A percentile compares a stretch with the other conserved stretches of the same genome.
Conservation (phyloP, 2,329 filamentous ascomycete genomes). For the Decorospora gaudefroyi region DNA sequence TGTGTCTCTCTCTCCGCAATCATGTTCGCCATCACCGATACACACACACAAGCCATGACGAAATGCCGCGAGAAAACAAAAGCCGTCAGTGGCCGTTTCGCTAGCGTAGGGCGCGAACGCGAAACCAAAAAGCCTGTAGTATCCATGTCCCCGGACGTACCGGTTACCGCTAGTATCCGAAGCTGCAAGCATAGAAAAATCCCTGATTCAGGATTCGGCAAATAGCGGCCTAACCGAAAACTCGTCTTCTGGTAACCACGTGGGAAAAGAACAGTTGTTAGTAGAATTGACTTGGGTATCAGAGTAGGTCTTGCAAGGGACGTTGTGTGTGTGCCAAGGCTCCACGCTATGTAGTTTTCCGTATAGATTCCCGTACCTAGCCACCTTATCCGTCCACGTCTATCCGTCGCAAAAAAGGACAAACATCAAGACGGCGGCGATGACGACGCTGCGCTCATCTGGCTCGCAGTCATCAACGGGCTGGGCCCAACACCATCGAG, state of each 20-base stretch:
- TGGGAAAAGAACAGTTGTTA: conserved; percentile 19
- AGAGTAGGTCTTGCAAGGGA: conserved; percentile 10
- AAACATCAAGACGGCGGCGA: conserved; percentile 7
- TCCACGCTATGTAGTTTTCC: conserved; percentile 13
- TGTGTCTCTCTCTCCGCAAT: no score
- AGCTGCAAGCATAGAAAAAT: no score
- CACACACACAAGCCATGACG: no score
- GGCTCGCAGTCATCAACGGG: conserved; percentile 10
- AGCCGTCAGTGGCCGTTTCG: no score
- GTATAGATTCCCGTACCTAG: conserved; percentile 25
- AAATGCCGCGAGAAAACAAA: no score
- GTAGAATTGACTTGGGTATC: no score
- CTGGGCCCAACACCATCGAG: conserved; percentile 33
- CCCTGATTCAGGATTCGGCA: no score
- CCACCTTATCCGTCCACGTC: conserved; percentile 26
- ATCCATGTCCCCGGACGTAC: no score
- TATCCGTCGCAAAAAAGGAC: conserved; percentile 30
- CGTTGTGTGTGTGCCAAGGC: conserved; percentile 10
- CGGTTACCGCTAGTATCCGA: no score
- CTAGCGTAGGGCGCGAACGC: no score
- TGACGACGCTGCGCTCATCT: conserved; percentile 2
- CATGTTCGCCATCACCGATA: no score
- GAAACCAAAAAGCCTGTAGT: no score
- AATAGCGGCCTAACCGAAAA: conserved; percentile 28
- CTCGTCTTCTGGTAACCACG: conserved; percentile 14